Evolutionary conservation across 768 basidiomycete genomes (phyloP).

Genomic region (Rhodotorula kratochvilovae): DNA sequence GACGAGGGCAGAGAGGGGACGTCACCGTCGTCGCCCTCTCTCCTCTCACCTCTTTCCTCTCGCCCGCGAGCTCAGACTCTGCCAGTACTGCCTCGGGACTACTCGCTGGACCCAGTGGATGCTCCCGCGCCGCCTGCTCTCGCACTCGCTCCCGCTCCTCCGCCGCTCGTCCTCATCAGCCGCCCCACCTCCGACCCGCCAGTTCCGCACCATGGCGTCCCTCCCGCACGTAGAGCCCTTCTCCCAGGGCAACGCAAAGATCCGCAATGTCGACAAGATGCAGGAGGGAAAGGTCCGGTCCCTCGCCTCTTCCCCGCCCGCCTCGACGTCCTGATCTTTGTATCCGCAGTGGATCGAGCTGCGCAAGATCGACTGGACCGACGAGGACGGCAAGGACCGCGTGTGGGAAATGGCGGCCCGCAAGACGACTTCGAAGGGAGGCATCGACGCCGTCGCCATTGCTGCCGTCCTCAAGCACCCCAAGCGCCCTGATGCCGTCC

Average conservation of each 20-base stretch:
- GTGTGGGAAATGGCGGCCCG: constrained; percentile 87
- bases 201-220: neutral
- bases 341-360: constrained; percentile 66
- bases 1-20: neutral
- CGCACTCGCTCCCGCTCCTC: neutral
- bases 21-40: neutral
- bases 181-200: neutral
- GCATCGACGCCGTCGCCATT: constrained; percentile 83
- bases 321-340: too few relatives aligned
- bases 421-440: constrained; percentile 68
- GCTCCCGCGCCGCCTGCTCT: neutral
- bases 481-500: constrained; percentile 49
- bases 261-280: constrained; percentile 16
- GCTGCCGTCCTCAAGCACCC: constrained; percentile 70
- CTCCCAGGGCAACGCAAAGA: constrained; percentile 1
- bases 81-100: too few relatives aligned
- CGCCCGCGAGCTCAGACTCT: too few relatives aligned
- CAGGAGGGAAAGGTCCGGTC: constrained; percentile 19
- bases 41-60: too few relatives aligned
- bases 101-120: neutral
- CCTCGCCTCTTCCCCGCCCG: neutral
- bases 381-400: constrained; percentile 71
- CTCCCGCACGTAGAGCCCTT: constrained; percentile 16
- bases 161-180: neutral
- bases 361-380: constrained; percentile 73